Evolutionary conservation across 306 rosid species (phyloP).

Genomic region (Fragaria vesca): DNA sequence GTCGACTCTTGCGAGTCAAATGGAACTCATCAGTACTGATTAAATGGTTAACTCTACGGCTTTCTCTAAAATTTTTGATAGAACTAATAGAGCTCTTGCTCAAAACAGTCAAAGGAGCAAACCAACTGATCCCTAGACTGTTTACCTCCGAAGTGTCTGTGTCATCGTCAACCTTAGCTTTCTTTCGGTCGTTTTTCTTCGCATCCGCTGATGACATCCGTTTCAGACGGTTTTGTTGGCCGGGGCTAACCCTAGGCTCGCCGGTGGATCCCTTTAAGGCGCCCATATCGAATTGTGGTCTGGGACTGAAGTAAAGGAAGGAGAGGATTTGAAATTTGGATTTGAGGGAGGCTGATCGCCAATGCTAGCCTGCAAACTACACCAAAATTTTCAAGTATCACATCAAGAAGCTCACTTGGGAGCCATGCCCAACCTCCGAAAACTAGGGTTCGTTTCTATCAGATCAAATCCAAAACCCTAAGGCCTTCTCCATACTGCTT

Average conservation of each 20-base stretch:
- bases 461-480: no score
- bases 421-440: no score
- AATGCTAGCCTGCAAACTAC: no score
- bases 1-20: slow-evolving; percentile 12
- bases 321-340: neutral
- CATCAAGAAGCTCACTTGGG: no score
- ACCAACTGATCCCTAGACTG: neutral
- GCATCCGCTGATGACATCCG: neutral
- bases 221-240: slow-evolving; percentile 13
- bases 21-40: slow-evolving; percentile 21
- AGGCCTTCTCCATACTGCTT: no score
- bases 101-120: neutral
- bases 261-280: neutral
- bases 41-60: neutral
- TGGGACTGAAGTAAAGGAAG: neutral
- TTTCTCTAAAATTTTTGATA: neutral
- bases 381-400: no score
- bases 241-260: slow-evolving; percentile 10
- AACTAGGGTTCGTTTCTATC: no score
- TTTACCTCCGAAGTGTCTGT: neutral
- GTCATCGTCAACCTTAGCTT: neutral
- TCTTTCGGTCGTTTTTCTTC: slow-evolving; percentile 8
- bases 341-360: neutral
- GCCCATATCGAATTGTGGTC: slow-evolving; percentile 9
- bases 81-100: neutral